Conservation (phyloP, 768 basidiomycete species). For the Coprinopsis marcescibilis region DNA sequence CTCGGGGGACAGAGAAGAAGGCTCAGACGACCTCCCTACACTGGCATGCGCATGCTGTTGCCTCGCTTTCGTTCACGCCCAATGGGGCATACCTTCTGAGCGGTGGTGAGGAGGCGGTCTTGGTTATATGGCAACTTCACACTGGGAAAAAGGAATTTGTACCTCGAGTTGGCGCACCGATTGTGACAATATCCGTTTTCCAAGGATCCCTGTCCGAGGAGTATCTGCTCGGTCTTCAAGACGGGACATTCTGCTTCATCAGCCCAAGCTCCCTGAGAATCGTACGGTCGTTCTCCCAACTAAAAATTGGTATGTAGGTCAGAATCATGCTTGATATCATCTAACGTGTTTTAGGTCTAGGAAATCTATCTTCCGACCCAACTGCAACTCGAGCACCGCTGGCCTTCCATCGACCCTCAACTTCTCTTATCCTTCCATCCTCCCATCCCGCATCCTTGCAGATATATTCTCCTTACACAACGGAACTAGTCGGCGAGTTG, state of each 20-base stretch:
- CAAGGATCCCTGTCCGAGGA: constrained; percentile 65
- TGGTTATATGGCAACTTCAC: constrained; percentile 97
- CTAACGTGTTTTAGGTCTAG: constrained; percentile 23
- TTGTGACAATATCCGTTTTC: constrained; percentile 61
- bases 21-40: constrained; percentile 84
- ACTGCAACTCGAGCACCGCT: constrained; percentile 51
- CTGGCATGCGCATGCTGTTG: constrained; percentile 96
- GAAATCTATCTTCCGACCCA: constrained; percentile 25
- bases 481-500: constrained; percentile 73
- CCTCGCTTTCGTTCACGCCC: constrained; percentile 77
- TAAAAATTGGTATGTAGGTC: constrained; percentile 62
- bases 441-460: constrained; percentile 96
- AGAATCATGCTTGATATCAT: constrained; percentile 4
- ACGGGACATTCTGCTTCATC: constrained; percentile 77
- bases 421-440: constrained; percentile 81
- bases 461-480: constrained; percentile 71
- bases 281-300: constrained; percentile 63
- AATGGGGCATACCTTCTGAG: constrained; percentile 92
- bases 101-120: constrained; percentile 90
- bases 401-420: constrained; percentile 66
- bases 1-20: constrained; percentile 65
- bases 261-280: constrained; percentile 68
- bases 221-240: constrained; percentile 76
- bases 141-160: constrained; percentile 87
- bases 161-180: constrained; percentile 85